These are phyloP conservation scores for Scutellaria baicalensis DNA, from an alignment of 257 asterid genomes.

Conservation along the genomic window DNA sequence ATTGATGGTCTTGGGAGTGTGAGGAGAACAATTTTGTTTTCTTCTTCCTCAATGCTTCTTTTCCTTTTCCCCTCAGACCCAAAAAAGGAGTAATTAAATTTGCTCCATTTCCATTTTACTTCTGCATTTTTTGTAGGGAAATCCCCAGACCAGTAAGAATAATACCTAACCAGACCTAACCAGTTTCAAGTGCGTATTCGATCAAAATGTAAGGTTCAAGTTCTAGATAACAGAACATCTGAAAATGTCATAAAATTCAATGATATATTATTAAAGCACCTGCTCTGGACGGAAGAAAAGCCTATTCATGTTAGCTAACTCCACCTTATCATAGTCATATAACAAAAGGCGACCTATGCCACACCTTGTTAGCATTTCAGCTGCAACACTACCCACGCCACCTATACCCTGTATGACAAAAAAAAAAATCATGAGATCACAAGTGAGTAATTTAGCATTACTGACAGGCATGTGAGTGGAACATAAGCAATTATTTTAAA, in stretches of 20 bases:
- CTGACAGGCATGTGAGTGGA: neutral
- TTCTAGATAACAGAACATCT: neutral
- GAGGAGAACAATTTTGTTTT: neutral
- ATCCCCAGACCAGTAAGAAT: neutral
- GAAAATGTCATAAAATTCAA: neutral
- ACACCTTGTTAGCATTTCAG: constrained; percentile 99
- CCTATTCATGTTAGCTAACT: constrained; percentile 98
- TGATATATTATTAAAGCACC: constrained; percentile 36
- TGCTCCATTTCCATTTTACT: constrained; percentile 3
- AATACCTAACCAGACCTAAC: constrained; percentile 1
- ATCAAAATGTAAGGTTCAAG: neutral
- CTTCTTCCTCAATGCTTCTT: neutral
- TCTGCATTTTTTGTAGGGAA: neutral
- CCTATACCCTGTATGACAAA: constrained; percentile 79
- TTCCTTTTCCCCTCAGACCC: constrained; percentile 7
- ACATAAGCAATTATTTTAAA: neutral
- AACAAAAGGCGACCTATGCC: constrained; percentile 94
- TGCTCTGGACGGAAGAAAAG: constrained; percentile 97
- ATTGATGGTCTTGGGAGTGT: neutral
- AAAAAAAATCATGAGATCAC: neutral
- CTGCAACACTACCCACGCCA: constrained; percentile 99
- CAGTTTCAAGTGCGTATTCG: neutral
- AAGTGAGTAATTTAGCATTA: neutral
- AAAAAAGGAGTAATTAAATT: neutral
- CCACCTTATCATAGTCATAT: constrained; percentile 98